Evolutionary conservation across 2,329 filamentous ascomycete genomes (phyloP), one percentile per base, ranked within the genome.

Genomic region (Coniochaeta pulveracea): DNA sequence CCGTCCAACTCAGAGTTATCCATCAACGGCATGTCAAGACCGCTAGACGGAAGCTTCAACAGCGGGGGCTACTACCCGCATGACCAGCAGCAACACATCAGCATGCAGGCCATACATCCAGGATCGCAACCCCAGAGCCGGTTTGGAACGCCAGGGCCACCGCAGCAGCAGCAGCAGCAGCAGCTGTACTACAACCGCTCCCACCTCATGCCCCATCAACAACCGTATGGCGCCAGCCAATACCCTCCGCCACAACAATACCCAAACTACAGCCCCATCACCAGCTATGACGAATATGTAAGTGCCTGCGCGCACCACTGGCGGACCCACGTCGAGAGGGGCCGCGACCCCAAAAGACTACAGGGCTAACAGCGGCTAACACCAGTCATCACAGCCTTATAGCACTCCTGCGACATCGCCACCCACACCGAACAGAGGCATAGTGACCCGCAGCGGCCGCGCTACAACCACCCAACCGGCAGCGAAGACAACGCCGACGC

Each of bases 401-500:
- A 61, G 54, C 45, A 72, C 67, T 6, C 66, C 67, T 0, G 65
- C 64, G 18, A 64, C 60, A 34, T 72, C 69, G 19, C 66, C 70
- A 3, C 59, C 61, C 10, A 64, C 63, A 11, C 61, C 61, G 8
- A 55, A 55, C 6, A 47, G 51, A 14, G 46, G 48, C 15, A 45
- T 61, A 33, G 54, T 47, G 23, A 58, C 55, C 19, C 56, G 60
- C 11, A 60, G 54, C 34, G 54, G 59, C 19, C 45, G 50, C 35
- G 48, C 43, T 18, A 47, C 30, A 43, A 47, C 37, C 37, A 45
- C 25, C 33, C 45, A 23, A 28, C 41, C 17, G 27, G 42, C 23
- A 47, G 15, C 40, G 48, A 31, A 40, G 41, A 11, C n/a, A n/a
- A n/a, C 51, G 50, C 19, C 48, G 15, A 44, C 52, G 1, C 39